These are phyloP conservation scores for Tetrapisispora iriomotensis DNA, from an alignment of 805 yeast genomes.

Conservation along the genomic window DNA sequence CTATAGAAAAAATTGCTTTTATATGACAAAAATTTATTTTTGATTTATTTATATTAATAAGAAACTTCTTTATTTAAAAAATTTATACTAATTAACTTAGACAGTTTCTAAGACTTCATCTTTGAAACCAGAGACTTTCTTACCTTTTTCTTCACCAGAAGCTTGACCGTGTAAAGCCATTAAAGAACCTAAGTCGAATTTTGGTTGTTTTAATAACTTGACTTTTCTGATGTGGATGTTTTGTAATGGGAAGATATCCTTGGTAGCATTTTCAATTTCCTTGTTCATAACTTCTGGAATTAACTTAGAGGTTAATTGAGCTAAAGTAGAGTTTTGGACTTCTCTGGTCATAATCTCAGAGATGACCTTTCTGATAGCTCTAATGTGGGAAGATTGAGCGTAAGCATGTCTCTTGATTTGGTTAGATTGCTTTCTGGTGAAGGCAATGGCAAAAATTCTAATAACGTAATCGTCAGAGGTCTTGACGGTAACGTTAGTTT, in stretches of 20 bases:
- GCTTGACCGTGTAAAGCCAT: constrained; percentile 97
- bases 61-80: constrained; percentile 3
- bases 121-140: constrained; percentile 95
- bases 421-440: constrained; percentile 96
- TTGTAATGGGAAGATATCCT: constrained; percentile 93
- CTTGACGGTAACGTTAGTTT: constrained; percentile 96
- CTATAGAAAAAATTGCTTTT: background rate
- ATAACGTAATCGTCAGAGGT: constrained; percentile 95
- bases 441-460: constrained; percentile 94
- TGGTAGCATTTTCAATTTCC: constrained; percentile 95
- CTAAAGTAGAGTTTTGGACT: constrained; percentile 87
- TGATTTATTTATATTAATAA: constrained; percentile 3
- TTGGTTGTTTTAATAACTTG: constrained; percentile 96
- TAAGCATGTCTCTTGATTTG: constrained; percentile 96
- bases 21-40: constrained; percentile 4
- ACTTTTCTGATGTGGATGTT: constrained; percentile 98
- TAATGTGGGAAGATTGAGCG: constrained; percentile 95
- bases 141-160: constrained; percentile 90
- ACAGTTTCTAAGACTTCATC: constrained; percentile 97
- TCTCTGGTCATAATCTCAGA: constrained; percentile 93
- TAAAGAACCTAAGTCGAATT: constrained; percentile 94
- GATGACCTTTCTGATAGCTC: constrained; percentile 96
- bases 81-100: constrained; percentile 35
- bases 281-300: constrained; percentile 98
- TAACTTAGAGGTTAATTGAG: constrained; percentile 94